Percentiles rank a stretch among this genome's conserved stretches.
Evolutionary conservation across 1,139 yeast species (phyloP).

Genomic region (Kluyveromyces sp.): DNA sequence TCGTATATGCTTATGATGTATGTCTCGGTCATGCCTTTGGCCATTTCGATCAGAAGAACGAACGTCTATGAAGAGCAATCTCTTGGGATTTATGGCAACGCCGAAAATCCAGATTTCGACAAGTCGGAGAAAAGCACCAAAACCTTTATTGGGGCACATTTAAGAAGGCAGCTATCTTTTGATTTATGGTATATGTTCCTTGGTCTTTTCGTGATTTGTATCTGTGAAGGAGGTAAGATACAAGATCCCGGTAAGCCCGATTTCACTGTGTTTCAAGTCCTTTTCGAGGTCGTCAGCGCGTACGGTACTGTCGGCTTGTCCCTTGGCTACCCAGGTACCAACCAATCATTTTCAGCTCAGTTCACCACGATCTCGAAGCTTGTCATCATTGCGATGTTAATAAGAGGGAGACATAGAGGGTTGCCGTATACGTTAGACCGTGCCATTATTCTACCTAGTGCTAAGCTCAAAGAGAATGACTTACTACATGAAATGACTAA

Average conservation of each 20-base stretch:
- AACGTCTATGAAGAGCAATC: slow-evolving; percentile 97
- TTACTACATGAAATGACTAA: slow-evolving; percentile 46
- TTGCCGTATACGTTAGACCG: slow-evolving; percentile 89
- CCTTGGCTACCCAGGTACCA: slow-evolving; percentile 64
- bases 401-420: slow-evolving; percentile 96
- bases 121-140: slow-evolving; percentile 33
- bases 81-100: slow-evolving; percentile 61
- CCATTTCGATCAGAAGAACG: slow-evolving; percentile 91
- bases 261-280: slow-evolving; percentile 62
- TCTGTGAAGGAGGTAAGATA: slow-evolving; percentile 69
- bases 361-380: slow-evolving; percentile 71
- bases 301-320: slow-evolving; percentile 95
- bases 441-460: slow-evolving; percentile 83
- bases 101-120: slow-evolving; percentile 19
- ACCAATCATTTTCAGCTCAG: slow-evolving; percentile 66
- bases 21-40: slow-evolving; percentile 90
- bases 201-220: slow-evolving; percentile 78
- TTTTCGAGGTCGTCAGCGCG: slow-evolving; percentile 90
- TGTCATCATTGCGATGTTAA: slow-evolving; percentile 80
- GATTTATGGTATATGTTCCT: slow-evolving; percentile 91
- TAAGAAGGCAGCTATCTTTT: slow-evolving; percentile 84
- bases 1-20: slow-evolving; percentile 97
- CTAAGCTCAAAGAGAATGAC: slow-evolving; percentile 62
- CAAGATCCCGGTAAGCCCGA: slow-evolving; percentile 38
- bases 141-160: slow-evolving; percentile 77